A percentile compares a stretch with the other conserved stretches of the same genome.
These are phyloP conservation scores for Cutaneotrichosporon dermatis DNA, from an alignment of 1,284 basidiomycete species.

Conservation along the genomic window DNA sequence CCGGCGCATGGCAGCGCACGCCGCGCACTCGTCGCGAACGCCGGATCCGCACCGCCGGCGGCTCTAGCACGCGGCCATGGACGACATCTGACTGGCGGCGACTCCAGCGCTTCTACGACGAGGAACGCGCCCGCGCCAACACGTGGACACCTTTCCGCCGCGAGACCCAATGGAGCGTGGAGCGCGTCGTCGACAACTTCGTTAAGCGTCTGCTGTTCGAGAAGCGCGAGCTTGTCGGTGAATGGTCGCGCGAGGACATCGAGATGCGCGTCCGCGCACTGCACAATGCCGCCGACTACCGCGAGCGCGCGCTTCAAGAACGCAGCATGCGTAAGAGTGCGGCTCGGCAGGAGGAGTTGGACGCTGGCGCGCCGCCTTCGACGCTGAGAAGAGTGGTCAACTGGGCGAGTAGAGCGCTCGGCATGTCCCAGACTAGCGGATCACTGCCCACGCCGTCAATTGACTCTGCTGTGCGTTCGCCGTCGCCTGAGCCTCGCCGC, in stretches of 20 bases:
- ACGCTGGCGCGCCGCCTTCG: conserved; percentile 1
- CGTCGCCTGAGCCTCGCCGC: neutral
- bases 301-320: neutral
- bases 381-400: conserved; percentile 12
- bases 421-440: neutral
- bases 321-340: neutral
- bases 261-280: conserved; percentile 7
- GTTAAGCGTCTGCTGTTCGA: neutral
- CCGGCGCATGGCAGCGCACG: conserved; percentile 25
- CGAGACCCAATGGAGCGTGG: conserved; percentile 3
- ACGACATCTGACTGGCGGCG: conserved; percentile 38
- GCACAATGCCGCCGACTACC: neutral
- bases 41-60: neutral
- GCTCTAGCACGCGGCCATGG: conserved; percentile 18
- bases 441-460: neutral
- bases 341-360: neutral
- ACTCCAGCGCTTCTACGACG: conserved; percentile 32
- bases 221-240: conserved; percentile 8
- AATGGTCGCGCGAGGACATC: conserved; percentile 9
- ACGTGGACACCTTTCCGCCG: conserved; percentile 6
- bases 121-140: conserved; percentile 21
- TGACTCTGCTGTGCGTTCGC: neutral
- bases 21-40: neutral
- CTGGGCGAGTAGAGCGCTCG: conserved; percentile 4
- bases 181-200: conserved; percentile 11